Evolutionary conservation across 2,329 filamentous ascomycete genomes (phyloP).

Genomic region (Aspergillus sp.): DNA sequence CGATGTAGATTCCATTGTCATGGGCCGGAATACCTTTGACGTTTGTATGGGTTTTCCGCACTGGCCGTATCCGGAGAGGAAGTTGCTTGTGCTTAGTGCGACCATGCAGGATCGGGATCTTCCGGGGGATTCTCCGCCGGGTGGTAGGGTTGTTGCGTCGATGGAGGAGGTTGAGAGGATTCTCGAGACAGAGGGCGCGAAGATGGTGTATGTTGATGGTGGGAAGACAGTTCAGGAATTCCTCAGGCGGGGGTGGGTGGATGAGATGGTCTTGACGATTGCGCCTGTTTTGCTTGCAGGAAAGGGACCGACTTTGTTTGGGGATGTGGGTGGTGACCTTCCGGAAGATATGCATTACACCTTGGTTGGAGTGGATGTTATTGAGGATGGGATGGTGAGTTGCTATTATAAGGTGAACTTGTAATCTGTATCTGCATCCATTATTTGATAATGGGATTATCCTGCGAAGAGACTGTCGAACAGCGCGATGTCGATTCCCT

Average conservation of each 20-base stretch:
- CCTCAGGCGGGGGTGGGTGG: slow-evolving; percentile 9
- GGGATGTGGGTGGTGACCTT: neutral
- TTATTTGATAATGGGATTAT: neutral
- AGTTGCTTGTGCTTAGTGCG: slow-evolving; percentile 4
- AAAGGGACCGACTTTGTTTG: neutral
- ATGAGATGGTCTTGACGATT: slow-evolving; percentile 12
- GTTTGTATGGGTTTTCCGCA: neutral
- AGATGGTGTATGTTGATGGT: slow-evolving; percentile 9
- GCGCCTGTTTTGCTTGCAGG: slow-evolving; percentile 6
- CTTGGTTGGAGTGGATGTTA: slow-evolving; percentile 8
- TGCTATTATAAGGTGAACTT: neutral
- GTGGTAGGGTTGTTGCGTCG: neutral
- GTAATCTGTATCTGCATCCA: neutral
- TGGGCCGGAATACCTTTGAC: slow-evolving; percentile 12
- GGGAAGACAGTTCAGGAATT: slow-evolving; percentile 9
- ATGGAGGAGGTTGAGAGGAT: neutral
- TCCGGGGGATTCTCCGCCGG: too few species aligned
- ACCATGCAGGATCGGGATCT: neutral
- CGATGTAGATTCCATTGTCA: slow-evolving; percentile 10
- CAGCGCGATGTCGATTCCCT: slow-evolving; percentile 7
- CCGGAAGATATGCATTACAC: neutral
- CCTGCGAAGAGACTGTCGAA: slow-evolving; percentile 8
- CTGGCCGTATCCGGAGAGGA: slow-evolving; percentile 11
- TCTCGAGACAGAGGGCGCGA: neutral
- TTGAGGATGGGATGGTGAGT: slow-evolving; percentile 13